Evolutionary conservation across 208 protist species (phyloP).

Genomic region (Leishmania gerbilli): DNA sequence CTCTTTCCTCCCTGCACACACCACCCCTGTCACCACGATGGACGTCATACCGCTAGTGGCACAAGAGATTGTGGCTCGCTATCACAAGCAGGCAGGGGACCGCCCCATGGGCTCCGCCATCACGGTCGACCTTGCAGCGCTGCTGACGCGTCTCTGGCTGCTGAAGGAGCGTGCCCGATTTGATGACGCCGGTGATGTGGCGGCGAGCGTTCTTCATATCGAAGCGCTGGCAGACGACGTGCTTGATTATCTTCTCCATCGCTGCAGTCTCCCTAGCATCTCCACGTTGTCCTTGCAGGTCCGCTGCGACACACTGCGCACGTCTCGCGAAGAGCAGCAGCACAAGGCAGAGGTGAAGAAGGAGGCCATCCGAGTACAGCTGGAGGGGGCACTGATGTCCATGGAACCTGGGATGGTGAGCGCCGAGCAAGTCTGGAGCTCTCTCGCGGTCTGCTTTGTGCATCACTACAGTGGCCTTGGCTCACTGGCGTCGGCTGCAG

Average conservation of each 20-base stretch:
- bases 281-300: slow-evolving; percentile 65
- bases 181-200: slow-evolving; percentile 74
- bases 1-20: neutral
- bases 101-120: slow-evolving; percentile 36
- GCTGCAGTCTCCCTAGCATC: slow-evolving; percentile 57
- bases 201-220: slow-evolving; percentile 52
- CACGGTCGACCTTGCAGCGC: slow-evolving; percentile 65
- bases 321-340: slow-evolving; percentile 34
- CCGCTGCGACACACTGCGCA: slow-evolving; percentile 43
- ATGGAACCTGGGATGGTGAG: slow-evolving; percentile 41
- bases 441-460: slow-evolving; percentile 69
- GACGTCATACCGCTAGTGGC: slow-evolving; percentile 71
- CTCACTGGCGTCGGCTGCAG: slow-evolving; percentile 2
- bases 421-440: slow-evolving; percentile 70
- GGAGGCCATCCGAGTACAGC: slow-evolving; percentile 67
- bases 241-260: slow-evolving; percentile 55
- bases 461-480: slow-evolving; percentile 61
- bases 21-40: slow-evolving; percentile 40
- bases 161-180: slow-evolving; percentile 32
- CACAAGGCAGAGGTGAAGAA: slow-evolving; percentile 59
- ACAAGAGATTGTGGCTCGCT: slow-evolving; percentile 70
- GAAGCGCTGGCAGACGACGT: slow-evolving; percentile 64
- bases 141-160: slow-evolving; percentile 75
- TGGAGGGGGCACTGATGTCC: slow-evolving; percentile 56
- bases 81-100: slow-evolving; percentile 39